Base-by-base conservation (phyloP, 495 filamentous ascomycete genomes). In the Aspergillus bertholletiae region DNA sequence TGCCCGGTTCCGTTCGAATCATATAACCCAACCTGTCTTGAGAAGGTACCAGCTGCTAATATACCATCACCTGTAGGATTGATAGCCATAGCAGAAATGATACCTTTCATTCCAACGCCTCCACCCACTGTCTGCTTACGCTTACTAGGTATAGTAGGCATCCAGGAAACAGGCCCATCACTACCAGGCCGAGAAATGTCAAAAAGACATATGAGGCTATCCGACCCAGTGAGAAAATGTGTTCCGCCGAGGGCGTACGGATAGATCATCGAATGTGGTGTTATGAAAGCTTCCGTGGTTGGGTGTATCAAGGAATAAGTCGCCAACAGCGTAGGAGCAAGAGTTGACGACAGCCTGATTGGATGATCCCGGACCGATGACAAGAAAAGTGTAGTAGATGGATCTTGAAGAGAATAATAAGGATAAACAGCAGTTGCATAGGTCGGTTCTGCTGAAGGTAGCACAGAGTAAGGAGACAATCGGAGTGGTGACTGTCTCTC, bases 21-120 rank as follows among this genome's bases (percentile, higher is more conserved):
- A 64, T 96, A 96, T 3, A 97, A 70, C 0, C 86, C 90, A 32
- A 97, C 62, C 57, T 84, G 79, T 13, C 93, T 70, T 6, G 84
- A 87, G 67, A 88, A 88, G 1, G 91, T 96, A 1, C 92, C 94
- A 0, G 89, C 92, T 2, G 89, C 92, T 3, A 97, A 70, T 2
- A 96, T 73, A 0, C 78, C 74, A 23, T 78, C 70, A 11, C 74
- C 74, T 2, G 59, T 65, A 3, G 73, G 66, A 51, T 73, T 80
- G 34, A 81, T 56, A 7, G 67, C 68, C 35, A 98, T 67, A 0
- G 88, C 84, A 3, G 86, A 88, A 1, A 97, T 75, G 39, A 88
- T 85, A 1, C 94, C 94, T 55, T 88, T 89, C 85, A 95, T 94
- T 8, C 90, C 90, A 11, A 87, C 72, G 13, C 85, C 85, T 17